A percentile compares a stretch with the other conserved stretches of the same genome.
Conservation (phyloP, 148 eudicot genomes). For the Diospyros lotus region DNA sequence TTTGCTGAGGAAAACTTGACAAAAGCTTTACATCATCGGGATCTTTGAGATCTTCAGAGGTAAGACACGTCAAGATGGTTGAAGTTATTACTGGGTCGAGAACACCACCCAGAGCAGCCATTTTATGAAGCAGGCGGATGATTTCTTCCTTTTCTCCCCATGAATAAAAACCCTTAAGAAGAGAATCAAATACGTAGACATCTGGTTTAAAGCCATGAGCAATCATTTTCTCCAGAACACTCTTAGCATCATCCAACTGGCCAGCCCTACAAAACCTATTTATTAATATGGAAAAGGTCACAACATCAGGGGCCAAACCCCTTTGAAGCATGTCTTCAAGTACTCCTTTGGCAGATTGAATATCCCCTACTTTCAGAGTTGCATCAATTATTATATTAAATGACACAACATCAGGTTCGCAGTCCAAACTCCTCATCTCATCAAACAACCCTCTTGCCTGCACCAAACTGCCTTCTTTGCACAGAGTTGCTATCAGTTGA, state of each 20-base stretch:
- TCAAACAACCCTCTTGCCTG: conserved; percentile 58
- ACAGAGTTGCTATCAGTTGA: conserved; percentile 47
- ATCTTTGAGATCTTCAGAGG: conserved; percentile 35
- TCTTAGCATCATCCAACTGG: conserved; percentile 62
- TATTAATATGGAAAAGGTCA: conserved; percentile 49
- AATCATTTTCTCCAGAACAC: conserved; percentile 51
- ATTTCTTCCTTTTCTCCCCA: conserved; percentile 57
- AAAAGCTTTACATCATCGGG: conserved; percentile 37
- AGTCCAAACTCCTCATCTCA: conserved; percentile 40
- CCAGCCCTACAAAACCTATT: conserved; percentile 49
- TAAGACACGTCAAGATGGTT: conserved; percentile 47
- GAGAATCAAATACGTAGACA: conserved; percentile 43
- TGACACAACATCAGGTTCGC: conserved; percentile 49
- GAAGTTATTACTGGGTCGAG: conserved; percentile 49
- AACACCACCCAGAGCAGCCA: conserved; percentile 52
- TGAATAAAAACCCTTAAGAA: conserved; percentile 46
- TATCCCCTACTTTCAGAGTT: conserved; percentile 49
- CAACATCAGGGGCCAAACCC: conserved; percentile 52
- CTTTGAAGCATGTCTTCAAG: conserved; percentile 51
- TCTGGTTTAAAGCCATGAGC: conserved; percentile 40
- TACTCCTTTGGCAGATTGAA: conserved; percentile 39
- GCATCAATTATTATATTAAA: conserved; percentile 54
- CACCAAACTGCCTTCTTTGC: conserved; percentile 57
- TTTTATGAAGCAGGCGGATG: conserved; percentile 51
- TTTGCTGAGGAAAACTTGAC: conserved; percentile 55